Evolutionary conservation across 352 stramenopile species (phyloP).

Genomic region (Phytophthora agathidicida): DNA sequence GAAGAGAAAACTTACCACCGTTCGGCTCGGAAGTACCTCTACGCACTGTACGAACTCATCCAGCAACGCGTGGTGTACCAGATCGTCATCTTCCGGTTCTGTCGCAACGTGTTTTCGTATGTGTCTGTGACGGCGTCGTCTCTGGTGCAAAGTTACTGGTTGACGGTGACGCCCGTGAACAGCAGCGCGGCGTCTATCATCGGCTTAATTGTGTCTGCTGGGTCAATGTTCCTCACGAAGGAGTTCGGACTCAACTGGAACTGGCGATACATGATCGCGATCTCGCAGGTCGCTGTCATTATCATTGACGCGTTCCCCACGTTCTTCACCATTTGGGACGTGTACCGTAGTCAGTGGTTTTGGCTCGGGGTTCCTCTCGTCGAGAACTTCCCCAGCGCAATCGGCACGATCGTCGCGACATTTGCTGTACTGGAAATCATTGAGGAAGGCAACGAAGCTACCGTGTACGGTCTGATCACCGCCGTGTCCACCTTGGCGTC

Average conservation of each 20-base stretch:
- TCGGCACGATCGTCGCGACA: conserved; percentile 33
- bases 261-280: conserved; percentile 34
- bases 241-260: conserved; percentile 40
- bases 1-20: conserved; percentile 28
- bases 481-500: conserved; percentile 33
- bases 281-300: conserved; percentile 33
- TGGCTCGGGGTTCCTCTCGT: conserved; percentile 35
- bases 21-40: conserved; percentile 23
- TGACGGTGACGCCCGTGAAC: conserved; percentile 31
- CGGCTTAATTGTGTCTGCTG: conserved; percentile 13
- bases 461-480: conserved; percentile 43
- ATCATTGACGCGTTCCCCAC: conserved; percentile 36
- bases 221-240: conserved; percentile 23
- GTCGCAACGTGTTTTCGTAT: conserved; percentile 29
- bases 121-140: conserved; percentile 26
- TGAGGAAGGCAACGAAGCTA: conserved; percentile 41
- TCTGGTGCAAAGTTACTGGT: conserved; percentile 32
- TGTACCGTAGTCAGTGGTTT: conserved; percentile 33
- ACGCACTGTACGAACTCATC: conserved; percentile 33
- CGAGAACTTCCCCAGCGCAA: conserved; percentile 31
- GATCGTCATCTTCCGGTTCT: conserved; percentile 40
- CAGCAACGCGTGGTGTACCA: conserved; percentile 38
- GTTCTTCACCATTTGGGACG: conserved; percentile 36
- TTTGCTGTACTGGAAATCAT: conserved; percentile 44
- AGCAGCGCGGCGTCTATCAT: conserved; percentile 32